A percentile compares a stretch with the other conserved stretches of the same genome.
These are phyloP conservation scores for Luffa aegyptiaca DNA, from an alignment of 306 rosid species.

Conservation along the genomic window DNA sequence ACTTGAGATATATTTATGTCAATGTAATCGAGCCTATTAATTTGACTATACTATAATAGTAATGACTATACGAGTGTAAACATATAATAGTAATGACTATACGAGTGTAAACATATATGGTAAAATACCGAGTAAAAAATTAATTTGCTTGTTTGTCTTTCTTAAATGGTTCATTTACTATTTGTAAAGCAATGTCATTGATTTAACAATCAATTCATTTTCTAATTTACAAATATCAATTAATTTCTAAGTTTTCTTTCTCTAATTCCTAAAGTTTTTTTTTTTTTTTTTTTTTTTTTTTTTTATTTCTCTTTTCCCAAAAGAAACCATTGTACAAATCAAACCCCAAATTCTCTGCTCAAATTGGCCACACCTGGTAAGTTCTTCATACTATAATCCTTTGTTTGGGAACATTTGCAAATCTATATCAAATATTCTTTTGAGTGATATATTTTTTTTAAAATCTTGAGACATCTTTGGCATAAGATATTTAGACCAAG, in stretches of 20 bases:
- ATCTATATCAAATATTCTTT: too few relatives aligned
- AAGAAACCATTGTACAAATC: not conserved
- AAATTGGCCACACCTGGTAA: not conserved
- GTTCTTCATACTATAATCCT: not conserved
- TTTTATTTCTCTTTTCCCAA: not conserved
- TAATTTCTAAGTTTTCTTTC: not conserved
- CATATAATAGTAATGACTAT: not conserved
- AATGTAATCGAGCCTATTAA: too few relatives aligned
- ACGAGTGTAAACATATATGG: not conserved
- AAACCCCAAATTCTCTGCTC: not conserved
- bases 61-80: not conserved
- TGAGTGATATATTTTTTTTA: too few relatives aligned
- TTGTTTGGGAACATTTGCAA: too few relatives aligned
- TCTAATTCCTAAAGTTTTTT: not conserved
- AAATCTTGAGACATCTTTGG: not conserved
- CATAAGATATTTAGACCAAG: not conserved
- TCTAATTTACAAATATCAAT: too few relatives aligned
- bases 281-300: too few relatives aligned
- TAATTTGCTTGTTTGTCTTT: not conserved
- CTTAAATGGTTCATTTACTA: too few relatives aligned
- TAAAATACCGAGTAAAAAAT: too few relatives aligned
- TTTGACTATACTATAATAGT: not conserved
- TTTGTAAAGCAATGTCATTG: too few relatives aligned
- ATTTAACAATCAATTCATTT: too few relatives aligned
- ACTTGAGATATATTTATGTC: too few relatives aligned